Conservation (phyloP, 1,284 basidiomycete species). For the Amylostereum chailletii region DNA sequence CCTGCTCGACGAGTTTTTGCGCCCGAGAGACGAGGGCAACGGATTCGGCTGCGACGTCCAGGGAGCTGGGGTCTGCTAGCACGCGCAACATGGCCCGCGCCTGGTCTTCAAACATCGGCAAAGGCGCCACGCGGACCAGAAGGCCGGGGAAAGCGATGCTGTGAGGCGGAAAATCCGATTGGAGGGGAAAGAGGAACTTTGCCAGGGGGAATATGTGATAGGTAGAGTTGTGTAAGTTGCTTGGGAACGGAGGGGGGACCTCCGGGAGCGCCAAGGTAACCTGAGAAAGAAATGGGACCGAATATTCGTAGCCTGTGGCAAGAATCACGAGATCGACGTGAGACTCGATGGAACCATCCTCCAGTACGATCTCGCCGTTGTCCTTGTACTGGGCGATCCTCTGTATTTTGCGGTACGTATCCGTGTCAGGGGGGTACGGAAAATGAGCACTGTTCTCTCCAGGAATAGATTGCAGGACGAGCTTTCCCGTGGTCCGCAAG, state of each 20-base stretch:
- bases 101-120: constrained; percentile 64
- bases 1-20: constrained; percentile 23
- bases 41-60: constrained; percentile 41
- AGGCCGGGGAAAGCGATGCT: constrained; percentile 62
- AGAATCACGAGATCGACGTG: constrained; percentile 55
- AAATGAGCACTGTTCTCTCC: constrained; percentile 9
- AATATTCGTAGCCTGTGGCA: constrained; percentile 64
- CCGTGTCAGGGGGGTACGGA: constrained; percentile 19
- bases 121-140: constrained; percentile 43
- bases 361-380: constrained; percentile 44
- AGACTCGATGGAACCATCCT: constrained; percentile 45
- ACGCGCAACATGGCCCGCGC: constrained; percentile 46
- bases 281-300: constrained; percentile 50
- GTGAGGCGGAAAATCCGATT: constrained; percentile 35
- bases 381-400: constrained; percentile 33
- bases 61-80: constrained; percentile 37
- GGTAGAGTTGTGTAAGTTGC: constrained; percentile 50
- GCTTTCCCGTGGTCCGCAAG: constrained; percentile 32
- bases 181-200: constrained; percentile 42
- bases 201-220: constrained; percentile 58
- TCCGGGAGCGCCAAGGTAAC: constrained; percentile 27
- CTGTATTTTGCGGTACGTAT: constrained; percentile 34
- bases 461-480: constrained; percentile 50
- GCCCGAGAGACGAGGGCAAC: constrained; percentile 39
- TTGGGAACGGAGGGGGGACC: constrained; percentile 36